Base-by-base conservation (phyloP, 129 eudicot species). In the Chrysanthemum seticuspe region DNA sequence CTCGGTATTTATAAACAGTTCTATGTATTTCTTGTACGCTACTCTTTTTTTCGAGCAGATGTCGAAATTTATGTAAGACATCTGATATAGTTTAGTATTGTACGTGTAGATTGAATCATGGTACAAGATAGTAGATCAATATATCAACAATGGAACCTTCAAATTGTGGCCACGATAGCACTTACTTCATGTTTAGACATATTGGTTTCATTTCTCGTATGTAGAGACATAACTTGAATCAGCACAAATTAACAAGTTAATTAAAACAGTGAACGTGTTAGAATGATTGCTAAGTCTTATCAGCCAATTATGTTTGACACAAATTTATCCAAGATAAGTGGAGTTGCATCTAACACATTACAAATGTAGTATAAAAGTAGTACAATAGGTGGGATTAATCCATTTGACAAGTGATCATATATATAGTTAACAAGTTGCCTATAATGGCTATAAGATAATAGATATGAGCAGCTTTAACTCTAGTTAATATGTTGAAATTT, bases 341-440 rank as follows among this genome's bases (percentile, higher is more conserved):
- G 73, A 68, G 73, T 50, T 51, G 45, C 48, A 51, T 68, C 47
- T 11, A 68, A 68, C 60, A 68, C 53, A 68, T 13, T 68, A 51
- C 9, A 68, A 6, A 50, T 40, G 47, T 40, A 40, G 19, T 67
- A 67, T 4, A 45, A 66, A 15, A 10, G 55, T 19, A 45, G 55
- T 12, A 13, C 44, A 23, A 21, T 21, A 27, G 29, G 29, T 58
- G 63, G 34, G 34, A 13, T 13, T 58, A 58, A 58, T 12, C 10
- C 23, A 19, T 58, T 67, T 49, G 47, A 40, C 8, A 1, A 13
- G 47, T 50, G 15, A 69, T 69, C 11, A 19, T 19, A 19, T 19
- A 29, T 69, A 31, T 29, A 53, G 62, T 53, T 68, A 25, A 51
- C 58, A 40, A 21, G 29, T 16, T 50, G 23, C 19, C 59, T 14